Conservation (phyloP, 2,329 filamentous ascomycete genomes). For the Geosmithia morbida region DNA sequence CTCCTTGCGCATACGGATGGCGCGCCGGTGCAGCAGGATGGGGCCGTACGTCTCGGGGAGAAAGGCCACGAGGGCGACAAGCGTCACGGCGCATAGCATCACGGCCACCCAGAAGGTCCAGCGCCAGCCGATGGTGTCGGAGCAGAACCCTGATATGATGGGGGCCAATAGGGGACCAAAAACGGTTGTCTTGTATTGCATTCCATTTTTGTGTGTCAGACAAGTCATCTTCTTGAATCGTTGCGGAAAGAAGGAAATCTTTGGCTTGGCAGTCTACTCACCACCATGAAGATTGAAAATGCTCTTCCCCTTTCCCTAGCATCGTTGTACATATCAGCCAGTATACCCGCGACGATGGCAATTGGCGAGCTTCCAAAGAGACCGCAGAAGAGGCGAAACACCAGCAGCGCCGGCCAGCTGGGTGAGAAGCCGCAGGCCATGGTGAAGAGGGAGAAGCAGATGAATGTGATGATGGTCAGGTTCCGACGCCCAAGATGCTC, state of each 20-base stretch:
- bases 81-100: slow-evolving; percentile 49
- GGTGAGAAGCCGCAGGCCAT: slow-evolving; percentile 41
- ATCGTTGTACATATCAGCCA: slow-evolving; percentile 51
- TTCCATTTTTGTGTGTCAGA: no score
- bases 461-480: slow-evolving; percentile 28
- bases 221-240: no score
- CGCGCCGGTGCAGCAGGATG: slow-evolving; percentile 40
- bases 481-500: slow-evolving; percentile 47
- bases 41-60: slow-evolving; percentile 52
- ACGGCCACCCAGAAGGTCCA: slow-evolving; percentile 60
- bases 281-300: slow-evolving; percentile 50
- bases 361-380: slow-evolving; percentile 43
- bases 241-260: no score
- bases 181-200: slow-evolving; percentile 40
- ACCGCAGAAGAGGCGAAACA: slow-evolving; percentile 40
- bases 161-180: slow-evolving; percentile 54
- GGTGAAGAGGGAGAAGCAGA: slow-evolving; percentile 33
- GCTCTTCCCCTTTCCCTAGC: slow-evolving; percentile 31
- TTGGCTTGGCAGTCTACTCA: slow-evolving; percentile 12
- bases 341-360: slow-evolving; percentile 45
- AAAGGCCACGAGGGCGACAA: slow-evolving; percentile 39
- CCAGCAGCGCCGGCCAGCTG: slow-evolving; percentile 34
- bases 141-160: slow-evolving; percentile 48
- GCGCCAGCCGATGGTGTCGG: slow-evolving; percentile 45
- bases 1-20: slow-evolving; percentile 38